These are phyloP conservation scores for Fusarium cicatricum DNA, from an alignment of 2,329 filamentous ascomycete genomes.

Conservation along the genomic window DNA sequence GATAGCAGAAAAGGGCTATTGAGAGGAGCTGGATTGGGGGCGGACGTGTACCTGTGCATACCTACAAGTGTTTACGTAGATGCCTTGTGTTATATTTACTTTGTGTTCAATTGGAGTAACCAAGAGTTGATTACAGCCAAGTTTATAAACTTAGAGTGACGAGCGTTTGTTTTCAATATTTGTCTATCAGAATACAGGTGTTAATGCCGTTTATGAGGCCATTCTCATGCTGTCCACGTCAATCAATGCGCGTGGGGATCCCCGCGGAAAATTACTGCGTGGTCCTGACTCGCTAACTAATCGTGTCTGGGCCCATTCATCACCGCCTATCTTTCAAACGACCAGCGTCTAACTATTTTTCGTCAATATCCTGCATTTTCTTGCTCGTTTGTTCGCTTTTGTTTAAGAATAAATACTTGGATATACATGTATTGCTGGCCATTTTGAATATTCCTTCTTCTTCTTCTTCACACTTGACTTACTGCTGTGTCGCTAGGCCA, in stretches of 20 bases:
- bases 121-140: constrained; percentile 4
- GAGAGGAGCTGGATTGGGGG: constrained; percentile 25
- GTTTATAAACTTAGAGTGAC: neutral
- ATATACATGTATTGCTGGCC: neutral
- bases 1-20: constrained; percentile 21
- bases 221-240: neutral
- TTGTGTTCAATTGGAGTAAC: constrained; percentile 37
- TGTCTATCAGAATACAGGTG: neutral
- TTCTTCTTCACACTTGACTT: neutral
- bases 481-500: neutral
- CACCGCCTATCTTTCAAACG: constrained; percentile 39
- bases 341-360: constrained; percentile 9
- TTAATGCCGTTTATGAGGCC: neutral
- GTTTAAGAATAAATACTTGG: neutral
- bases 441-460: neutral
- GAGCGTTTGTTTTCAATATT: neutral
- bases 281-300: constrained; percentile 5
- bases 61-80: constrained; percentile 40
- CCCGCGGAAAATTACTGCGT: constrained; percentile 20
- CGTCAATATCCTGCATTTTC: constrained; percentile 16
- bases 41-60: constrained; percentile 41
- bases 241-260: constrained; percentile 6
- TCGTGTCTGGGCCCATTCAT: constrained; percentile 19
- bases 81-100: constrained; percentile 43
- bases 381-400: constrained; percentile 26